These are phyloP conservation scores for Tetrahymena malaccensis DNA, from an alignment of 73 alveolate genomes.

Conservation along the genomic window DNA sequence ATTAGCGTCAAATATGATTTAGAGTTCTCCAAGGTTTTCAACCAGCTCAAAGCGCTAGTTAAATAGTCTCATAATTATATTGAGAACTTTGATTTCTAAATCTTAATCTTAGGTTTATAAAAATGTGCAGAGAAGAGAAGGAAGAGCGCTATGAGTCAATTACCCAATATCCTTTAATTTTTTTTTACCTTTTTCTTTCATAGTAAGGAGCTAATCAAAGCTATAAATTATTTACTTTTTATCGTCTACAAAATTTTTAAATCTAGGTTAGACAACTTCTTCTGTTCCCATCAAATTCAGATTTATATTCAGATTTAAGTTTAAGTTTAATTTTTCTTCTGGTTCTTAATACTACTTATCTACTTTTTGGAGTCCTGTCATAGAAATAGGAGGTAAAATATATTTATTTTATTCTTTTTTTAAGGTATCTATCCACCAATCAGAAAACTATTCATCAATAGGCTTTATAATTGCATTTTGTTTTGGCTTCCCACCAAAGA, in stretches of 20 bases:
- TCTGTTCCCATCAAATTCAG: neutral
- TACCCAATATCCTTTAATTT: neutral
- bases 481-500: neutral
- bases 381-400: slow-evolving; percentile 12
- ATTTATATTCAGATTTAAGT: neutral
- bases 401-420: neutral
- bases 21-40: slow-evolving; percentile 6
- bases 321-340: slow-evolving; percentile 3
- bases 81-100: slow-evolving; percentile 13
- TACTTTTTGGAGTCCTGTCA: slow-evolving; percentile 22
- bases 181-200: slow-evolving; percentile 7
- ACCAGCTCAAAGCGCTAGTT: slow-evolving; percentile 27
- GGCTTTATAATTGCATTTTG: neutral
- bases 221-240: neutral
- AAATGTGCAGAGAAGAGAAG: slow-evolving; percentile 19
- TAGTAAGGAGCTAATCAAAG: neutral
- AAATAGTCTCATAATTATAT: slow-evolving; percentile 28
- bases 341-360: slow-evolving; percentile 13
- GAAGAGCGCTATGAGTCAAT: slow-evolving; percentile 10
- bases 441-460: neutral
- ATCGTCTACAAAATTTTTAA: neutral
- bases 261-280: neutral
- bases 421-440: neutral
- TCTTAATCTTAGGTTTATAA: neutral
- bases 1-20: slow-evolving; percentile 14